These are phyloP conservation scores for Kuraishia hungarica DNA, from an alignment of 805 yeast genomes.

Conservation along the genomic window DNA sequence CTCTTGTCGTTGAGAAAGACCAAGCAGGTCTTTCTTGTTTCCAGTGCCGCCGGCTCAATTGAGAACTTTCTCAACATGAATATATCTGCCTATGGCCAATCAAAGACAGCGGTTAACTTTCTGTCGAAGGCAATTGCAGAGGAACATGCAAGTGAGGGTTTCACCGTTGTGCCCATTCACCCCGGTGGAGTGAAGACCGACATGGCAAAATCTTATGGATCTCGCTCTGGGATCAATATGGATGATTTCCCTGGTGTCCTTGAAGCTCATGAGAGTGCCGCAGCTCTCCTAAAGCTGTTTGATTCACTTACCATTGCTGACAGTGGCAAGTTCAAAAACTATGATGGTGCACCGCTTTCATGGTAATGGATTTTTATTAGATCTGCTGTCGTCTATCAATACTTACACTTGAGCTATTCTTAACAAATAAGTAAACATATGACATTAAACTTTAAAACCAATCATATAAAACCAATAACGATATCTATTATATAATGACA, in stretches of 20 bases:
- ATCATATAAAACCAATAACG: background rate
- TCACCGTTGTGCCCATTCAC: constrained; percentile 22
- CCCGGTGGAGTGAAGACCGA: constrained; percentile 34
- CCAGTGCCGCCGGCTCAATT: constrained; percentile 19
- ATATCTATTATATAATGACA: background rate
- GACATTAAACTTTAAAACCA: background rate
- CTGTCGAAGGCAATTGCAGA: constrained; percentile 16
- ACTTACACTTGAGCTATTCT: background rate
- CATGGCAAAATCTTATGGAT: constrained; percentile 12
- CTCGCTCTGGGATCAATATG: background rate
- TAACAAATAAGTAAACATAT: too few species aligned
- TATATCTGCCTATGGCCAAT: constrained; percentile 23
- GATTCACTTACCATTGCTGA: background rate
- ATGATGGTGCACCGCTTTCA: background rate
- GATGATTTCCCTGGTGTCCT: background rate
- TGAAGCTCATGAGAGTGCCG: background rate
- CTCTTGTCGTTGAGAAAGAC: constrained; percentile 11
- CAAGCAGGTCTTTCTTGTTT: constrained; percentile 18
- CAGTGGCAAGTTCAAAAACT: background rate
- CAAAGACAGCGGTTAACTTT: constrained; percentile 30
- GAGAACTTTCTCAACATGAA: constrained; percentile 9
- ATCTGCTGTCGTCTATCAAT: too few species aligned
- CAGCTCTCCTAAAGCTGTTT: background rate
- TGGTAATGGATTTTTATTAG: background rate
- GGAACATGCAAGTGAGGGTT: constrained; percentile 18